Evolutionary conservation across 257 asterid species (phyloP), one percentile per base, ranked within the genome.

Genomic region (Scutellaria barbata): DNA sequence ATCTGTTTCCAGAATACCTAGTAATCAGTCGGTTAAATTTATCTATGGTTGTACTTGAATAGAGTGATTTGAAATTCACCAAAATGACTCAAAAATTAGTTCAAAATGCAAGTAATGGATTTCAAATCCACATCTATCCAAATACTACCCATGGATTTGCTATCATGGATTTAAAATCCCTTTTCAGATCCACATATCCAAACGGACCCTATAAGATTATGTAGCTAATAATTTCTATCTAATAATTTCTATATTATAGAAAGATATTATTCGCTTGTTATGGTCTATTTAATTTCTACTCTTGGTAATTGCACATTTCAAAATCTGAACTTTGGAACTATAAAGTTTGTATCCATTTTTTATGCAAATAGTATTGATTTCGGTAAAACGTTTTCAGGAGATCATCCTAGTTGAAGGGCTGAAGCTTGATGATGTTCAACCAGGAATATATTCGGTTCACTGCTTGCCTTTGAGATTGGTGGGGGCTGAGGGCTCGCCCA

Each of bases 401-500:
- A 85, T 87, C 63, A 92, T 95, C 82, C 96, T 95, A 2, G 99
- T 95, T 6, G 99, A 95, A 82, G 99, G 94, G 76, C 82, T 95
- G 87, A 95, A 95, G 78, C 90, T 95, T 22, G 98, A 88, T 2
- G 85, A 74, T 1, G 85, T 80, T 8, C 73, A 79, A 69, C 75
- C 91, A 43, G 97, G 98, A 74, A 7, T 85, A 57, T 95, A 95
- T 63, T 63, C 81, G 0, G 92, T 95, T 13, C 98, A 95, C 74
- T 95, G 97, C 83, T 76, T 95, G 75, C 99, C 95, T 59, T 73
- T 95, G 77, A 87, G 99, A 72, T 74, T 95, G 89, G 73, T 88
- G 6, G 98, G 99, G 22, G 85, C 99, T 1, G 98, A 92, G 81
- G 99, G 99, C 57, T 95, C 99, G 5, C 99, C 99, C 35, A 89